These are phyloP conservation scores for Plasmodium ovale DNA, from an alignment of 169 alveolate genomes.

Conservation along the genomic window DNA sequence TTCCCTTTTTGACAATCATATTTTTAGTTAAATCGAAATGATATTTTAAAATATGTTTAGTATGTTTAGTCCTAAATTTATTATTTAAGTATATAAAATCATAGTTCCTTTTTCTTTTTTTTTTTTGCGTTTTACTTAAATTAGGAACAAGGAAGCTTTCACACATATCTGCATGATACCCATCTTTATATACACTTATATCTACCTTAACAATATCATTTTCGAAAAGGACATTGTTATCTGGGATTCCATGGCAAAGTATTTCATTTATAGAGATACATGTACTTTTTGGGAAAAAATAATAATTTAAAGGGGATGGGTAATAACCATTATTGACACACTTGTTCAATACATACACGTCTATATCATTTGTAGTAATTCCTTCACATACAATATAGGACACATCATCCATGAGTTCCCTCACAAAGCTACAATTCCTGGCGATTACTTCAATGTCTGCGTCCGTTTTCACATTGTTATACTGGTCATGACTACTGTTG, in stretches of 20 bases:
- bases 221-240: conserved; percentile 78
- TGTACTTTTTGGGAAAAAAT: conserved; percentile 82
- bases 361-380: conserved; percentile 82
- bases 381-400: conserved; percentile 80
- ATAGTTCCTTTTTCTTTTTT: conserved; percentile 41
- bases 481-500: conserved; percentile 29
- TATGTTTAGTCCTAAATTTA: conserved; percentile 18
- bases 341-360: conserved; percentile 77
- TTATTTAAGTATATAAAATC: conserved; percentile 63
- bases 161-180: conserved; percentile 84
- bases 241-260: conserved; percentile 86
- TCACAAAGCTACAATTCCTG: conserved; percentile 79
- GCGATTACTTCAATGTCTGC: conserved; percentile 79
- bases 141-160: conserved; percentile 81
- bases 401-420: conserved; percentile 82
- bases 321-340: conserved; percentile 79
- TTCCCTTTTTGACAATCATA: conserved; percentile 30
- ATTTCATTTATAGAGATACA: conserved; percentile 84
- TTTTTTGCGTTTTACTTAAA: conserved; percentile 24
- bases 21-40: conserved; percentile 31
- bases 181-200: conserved; percentile 81
- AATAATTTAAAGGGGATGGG: conserved; percentile 84
- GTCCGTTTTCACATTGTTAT: conserved; percentile 78
- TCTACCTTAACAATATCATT: conserved; percentile 84
- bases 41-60: conserved; percentile 48